A percentile compares a stretch with the other conserved stretches of the same genome.
Conservation (phyloP, 805 yeast species). For the Cyberlindnera lachancei region DNA sequence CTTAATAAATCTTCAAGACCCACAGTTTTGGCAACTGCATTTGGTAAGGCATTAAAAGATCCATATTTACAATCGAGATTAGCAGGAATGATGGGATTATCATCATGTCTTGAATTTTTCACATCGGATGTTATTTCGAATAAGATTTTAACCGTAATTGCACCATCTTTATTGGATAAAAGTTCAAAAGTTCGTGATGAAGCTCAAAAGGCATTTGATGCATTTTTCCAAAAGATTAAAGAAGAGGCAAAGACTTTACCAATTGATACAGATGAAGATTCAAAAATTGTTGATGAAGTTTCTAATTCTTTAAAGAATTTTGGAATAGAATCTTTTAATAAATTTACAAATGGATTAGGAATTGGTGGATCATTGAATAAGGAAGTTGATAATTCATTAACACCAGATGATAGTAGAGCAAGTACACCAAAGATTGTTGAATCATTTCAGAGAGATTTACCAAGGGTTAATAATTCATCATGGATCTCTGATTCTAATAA, state of each 20-base stretch:
- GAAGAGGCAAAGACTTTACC: conserved; percentile 34
- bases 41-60: conserved; percentile 76
- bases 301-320: conserved; percentile 18
- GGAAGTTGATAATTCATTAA: conserved; percentile 5
- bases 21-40: conserved; percentile 80
- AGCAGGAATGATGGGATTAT: conserved; percentile 72
- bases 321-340: conserved; percentile 17
- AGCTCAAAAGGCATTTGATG: conserved; percentile 61
- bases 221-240: conserved; percentile 49
- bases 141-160: conserved; percentile 75
- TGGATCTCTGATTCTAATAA: too few species aligned
- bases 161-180: conserved; percentile 75
- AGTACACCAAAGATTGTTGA: conserved; percentile 16
- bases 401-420: conserved; percentile 13
- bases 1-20: conserved; percentile 52
- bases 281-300: conserved; percentile 21
- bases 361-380: conserved; percentile 19
- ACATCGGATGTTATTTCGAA: conserved; percentile 70
- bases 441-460: conserved; percentile 7
- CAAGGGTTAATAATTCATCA: not conserved
- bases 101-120: conserved; percentile 55
- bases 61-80: conserved; percentile 66
- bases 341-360: conserved; percentile 15
- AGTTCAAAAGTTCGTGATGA: conserved; percentile 62
- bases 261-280: conserved; percentile 17